phyloP scores from a whole-genome alignment of 495 filamentous ascomycete species.

The Monascus purpureus region DNA sequence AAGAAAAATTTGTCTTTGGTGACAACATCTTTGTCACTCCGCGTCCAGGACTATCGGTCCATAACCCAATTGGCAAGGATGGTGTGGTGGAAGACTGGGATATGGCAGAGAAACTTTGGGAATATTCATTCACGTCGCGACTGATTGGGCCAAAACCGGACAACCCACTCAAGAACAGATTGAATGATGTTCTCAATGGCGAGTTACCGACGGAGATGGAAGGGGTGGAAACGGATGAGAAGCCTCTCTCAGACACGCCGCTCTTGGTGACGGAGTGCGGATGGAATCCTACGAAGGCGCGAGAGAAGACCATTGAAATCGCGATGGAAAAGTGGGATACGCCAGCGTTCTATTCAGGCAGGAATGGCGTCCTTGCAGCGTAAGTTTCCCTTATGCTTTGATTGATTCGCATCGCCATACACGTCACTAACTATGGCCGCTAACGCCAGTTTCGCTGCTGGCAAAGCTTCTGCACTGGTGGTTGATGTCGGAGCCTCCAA shows the following conservation, averaged over 20 bases:
- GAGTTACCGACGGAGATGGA: constrained; percentile 56
- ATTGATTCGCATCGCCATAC: not conserved
- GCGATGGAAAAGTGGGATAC: constrained; percentile 91
- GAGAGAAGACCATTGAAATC: constrained; percentile 86
- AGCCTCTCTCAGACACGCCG: constrained; percentile 74
- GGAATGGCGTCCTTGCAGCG: constrained; percentile 50
- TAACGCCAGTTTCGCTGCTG: constrained; percentile 77
- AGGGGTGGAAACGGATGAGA: constrained; percentile 52
- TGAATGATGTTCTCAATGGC: constrained; percentile 51
- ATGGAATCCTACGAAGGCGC: constrained; percentile 76
- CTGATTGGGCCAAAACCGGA: constrained; percentile 51
- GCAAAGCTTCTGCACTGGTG: constrained; percentile 83
- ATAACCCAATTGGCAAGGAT: constrained; percentile 81
- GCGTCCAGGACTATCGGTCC: constrained; percentile 58
- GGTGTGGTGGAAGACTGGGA: constrained; percentile 96
- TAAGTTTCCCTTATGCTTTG: constrained; percentile 19
- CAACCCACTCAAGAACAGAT: constrained; percentile 55
- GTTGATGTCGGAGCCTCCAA: constrained; percentile 86
- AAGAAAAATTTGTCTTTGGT: constrained; percentile 58
- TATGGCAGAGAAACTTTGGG: constrained; percentile 76
- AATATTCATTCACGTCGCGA: constrained; percentile 68
- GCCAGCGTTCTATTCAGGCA: constrained; percentile 83
- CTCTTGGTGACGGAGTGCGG: constrained; percentile 87
- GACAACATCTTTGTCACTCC: constrained; percentile 76
- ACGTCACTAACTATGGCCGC: constrained; percentile 4